These are phyloP conservation scores for Raddia distichophylla DNA, from an alignment of 176 grass and related monocot species.

Conservation along the genomic window DNA sequence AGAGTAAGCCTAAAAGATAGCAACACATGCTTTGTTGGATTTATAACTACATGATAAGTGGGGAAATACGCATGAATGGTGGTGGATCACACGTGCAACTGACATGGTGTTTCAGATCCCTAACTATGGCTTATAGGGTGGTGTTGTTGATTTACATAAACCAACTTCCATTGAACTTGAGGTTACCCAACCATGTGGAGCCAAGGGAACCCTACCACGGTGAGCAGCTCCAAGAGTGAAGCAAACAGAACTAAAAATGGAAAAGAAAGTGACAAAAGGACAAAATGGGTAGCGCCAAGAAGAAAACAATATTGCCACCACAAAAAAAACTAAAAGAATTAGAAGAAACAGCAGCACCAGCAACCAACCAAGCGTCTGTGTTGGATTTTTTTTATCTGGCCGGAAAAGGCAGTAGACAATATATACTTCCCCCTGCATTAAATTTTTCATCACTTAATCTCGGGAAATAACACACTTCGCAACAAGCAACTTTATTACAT, in stretches of 20 bases:
- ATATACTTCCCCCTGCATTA: not conserved
- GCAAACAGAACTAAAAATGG: not conserved
- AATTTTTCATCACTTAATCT: not conserved
- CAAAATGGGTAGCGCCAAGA: not conserved
- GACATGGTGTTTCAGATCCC: not conserved
- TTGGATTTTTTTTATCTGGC: constrained; percentile 30
- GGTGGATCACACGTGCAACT: too few species aligned
- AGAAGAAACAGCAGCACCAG: too few species aligned
- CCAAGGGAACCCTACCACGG: too few species aligned
- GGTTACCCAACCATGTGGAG: too few species aligned
- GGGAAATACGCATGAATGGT: too few species aligned
- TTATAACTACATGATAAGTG: too few species aligned
- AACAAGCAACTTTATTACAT: not conserved
- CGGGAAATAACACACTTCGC: not conserved
- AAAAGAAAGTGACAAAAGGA: not conserved
- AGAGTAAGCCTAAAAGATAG: too few species aligned
- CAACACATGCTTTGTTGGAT: too few species aligned
- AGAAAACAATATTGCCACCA: constrained; percentile 21
- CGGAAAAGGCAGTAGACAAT: not conserved
- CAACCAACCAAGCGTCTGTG: not conserved
- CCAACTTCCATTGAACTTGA: too few species aligned
- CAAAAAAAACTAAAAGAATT: not conserved
- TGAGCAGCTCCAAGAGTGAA: not conserved
- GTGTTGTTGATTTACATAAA: too few species aligned
- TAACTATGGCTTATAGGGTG: not conserved